These are phyloP conservation scores for Pittosporum tobira DNA, from an alignment of 129 eudicot species.

Conservation along the genomic window DNA sequence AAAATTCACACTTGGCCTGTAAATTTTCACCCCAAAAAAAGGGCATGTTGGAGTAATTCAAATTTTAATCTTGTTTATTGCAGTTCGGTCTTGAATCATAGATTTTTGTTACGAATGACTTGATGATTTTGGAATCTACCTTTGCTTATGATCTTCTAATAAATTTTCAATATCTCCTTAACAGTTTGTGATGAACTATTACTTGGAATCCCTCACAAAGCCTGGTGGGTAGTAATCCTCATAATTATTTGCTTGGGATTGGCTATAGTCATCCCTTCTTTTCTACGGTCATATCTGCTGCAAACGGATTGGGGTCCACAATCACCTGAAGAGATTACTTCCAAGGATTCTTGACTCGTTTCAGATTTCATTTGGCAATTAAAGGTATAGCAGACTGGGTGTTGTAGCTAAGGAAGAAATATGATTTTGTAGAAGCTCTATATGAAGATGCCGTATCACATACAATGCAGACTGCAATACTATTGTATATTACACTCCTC, in stretches of 20 bases:
- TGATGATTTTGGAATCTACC: neutral
- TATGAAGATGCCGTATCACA: too few relatives aligned
- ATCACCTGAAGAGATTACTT: conserved; percentile 8
- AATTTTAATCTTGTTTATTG: too few relatives aligned
- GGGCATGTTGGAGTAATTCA: too few relatives aligned
- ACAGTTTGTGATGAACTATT: conserved; percentile 90
- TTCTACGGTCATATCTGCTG: conserved; percentile 46
- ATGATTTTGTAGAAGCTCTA: too few relatives aligned
- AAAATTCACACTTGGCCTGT: too few relatives aligned
- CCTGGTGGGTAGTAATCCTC: conserved; percentile 70
- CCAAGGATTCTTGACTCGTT: conserved; percentile 42
- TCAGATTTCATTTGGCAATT: neutral
- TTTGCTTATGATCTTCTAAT: neutral
- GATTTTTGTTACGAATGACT: neutral
- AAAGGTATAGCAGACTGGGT: neutral
- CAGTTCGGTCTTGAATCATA: too few relatives aligned
- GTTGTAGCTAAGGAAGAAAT: neutral
- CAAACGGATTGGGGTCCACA: conserved; percentile 21
- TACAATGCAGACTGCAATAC: too few relatives aligned
- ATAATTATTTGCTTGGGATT: conserved; percentile 58
- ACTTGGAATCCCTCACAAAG: conserved; percentile 73
- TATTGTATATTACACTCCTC: too few relatives aligned
- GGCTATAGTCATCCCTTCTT: conserved; percentile 55
- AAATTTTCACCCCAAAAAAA: too few relatives aligned
- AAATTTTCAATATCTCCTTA: conserved; percentile 6